Conservation (phyloP, 176 grass and related monocot genomes). For the Neostapfia colusana region DNA sequence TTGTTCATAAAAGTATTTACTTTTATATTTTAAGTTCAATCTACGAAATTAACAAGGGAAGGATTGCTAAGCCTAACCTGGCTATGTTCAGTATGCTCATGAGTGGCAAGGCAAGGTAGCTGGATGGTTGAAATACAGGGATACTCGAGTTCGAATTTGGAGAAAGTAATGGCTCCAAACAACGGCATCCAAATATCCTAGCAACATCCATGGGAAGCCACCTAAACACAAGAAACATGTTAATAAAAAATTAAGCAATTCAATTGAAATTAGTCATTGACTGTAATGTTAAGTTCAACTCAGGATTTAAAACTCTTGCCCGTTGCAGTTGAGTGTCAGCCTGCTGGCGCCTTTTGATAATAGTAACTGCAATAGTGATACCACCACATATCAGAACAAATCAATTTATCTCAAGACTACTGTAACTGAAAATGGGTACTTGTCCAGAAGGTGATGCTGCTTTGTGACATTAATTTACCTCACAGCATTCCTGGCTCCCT, state of each 20-base stretch:
- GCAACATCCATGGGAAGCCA: slow-evolving; percentile 92
- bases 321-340: slow-evolving; percentile 88
- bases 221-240: slow-evolving; percentile 47
- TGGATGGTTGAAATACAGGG: slow-evolving; percentile 71
- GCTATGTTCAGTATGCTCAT: slow-evolving; percentile 98
- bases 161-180: slow-evolving; percentile 71
- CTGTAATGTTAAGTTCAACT: not conserved
- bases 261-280: slow-evolving; percentile 14
- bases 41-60: slow-evolving; percentile 19
- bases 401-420: not conserved
- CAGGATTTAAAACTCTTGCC: slow-evolving; percentile 46
- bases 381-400: slow-evolving; percentile 19
- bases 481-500: slow-evolving; percentile 84
- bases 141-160: slow-evolving; percentile 68
- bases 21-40: slow-evolving; percentile 20
- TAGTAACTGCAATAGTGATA: slow-evolving; percentile 58
- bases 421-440: slow-evolving; percentile 11
- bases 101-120: slow-evolving; percentile 85
- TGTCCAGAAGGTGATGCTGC: slow-evolving; percentile 20
- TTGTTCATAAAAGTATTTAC: slow-evolving; percentile 38
- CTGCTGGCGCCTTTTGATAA: slow-evolving; percentile 84
- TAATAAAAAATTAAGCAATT: slow-evolving; percentile 11
- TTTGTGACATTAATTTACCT: slow-evolving; percentile 53
- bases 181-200: slow-evolving; percentile 69
- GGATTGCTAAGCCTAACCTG: slow-evolving; percentile 53